A percentile compares a stretch with the other conserved stretches of the same genome.
Evolutionary conservation across 2,329 filamentous ascomycete species (phyloP).

Genomic region (Hymenoscyphus fraxineus): DNA sequence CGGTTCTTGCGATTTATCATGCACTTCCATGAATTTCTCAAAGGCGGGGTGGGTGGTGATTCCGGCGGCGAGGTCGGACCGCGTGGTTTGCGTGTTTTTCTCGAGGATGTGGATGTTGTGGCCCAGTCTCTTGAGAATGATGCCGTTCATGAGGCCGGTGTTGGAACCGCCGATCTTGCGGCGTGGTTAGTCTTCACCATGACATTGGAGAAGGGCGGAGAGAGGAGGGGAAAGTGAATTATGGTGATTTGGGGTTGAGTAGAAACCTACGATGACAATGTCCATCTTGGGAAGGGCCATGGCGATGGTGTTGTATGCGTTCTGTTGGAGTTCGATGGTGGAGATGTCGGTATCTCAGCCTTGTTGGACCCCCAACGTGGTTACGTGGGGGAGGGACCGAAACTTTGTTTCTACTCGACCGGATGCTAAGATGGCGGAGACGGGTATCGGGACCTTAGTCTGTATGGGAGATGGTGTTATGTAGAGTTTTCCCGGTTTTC

Average conservation of each 20-base stretch:
- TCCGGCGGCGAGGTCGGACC: constrained; percentile 16
- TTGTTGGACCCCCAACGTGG: too few relatives aligned
- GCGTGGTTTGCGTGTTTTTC: constrained; percentile 8
- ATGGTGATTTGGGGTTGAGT: not conserved
- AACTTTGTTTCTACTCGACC: too few relatives aligned
- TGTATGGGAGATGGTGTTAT: too few relatives aligned
- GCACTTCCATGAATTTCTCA: constrained; percentile 14
- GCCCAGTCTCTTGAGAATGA: constrained; percentile 14
- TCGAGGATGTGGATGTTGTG: constrained; percentile 20
- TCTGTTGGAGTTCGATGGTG: not conserved
- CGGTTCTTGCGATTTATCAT: constrained; percentile 11
- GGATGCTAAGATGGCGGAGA: too few relatives aligned
- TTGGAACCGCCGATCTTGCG: constrained; percentile 15
- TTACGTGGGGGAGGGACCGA: too few relatives aligned
- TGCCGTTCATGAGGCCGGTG: constrained; percentile 12
- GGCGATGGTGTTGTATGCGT: not conserved
- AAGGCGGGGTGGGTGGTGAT: constrained; percentile 15
- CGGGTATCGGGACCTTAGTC: too few relatives aligned
- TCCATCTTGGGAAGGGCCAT: not conserved
- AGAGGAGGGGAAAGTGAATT: not conserved
- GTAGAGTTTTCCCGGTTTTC: too few relatives aligned
- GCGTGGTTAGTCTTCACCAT: not conserved
- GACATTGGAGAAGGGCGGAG: not conserved
- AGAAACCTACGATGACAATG: not conserved
- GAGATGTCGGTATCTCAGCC: too few relatives aligned